These are phyloP conservation scores for Podaxis sp. DNA, from an alignment of 768 basidiomycete species.

Conservation along the genomic window DNA sequence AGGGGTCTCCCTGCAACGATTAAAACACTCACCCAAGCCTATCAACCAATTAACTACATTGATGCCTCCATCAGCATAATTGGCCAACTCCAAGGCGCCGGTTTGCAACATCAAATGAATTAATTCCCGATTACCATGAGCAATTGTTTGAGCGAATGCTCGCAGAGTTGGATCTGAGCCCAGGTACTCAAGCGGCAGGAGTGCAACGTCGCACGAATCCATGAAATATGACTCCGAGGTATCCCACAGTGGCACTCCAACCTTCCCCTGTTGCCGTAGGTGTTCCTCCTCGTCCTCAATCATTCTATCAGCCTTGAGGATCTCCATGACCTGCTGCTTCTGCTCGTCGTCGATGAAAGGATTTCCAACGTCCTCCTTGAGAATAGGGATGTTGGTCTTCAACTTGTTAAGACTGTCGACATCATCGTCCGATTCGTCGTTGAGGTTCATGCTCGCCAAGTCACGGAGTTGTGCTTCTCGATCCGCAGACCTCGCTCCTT, in stretches of 20 bases:
- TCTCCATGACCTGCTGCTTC: conserved; percentile 6
- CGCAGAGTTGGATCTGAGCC: conserved; percentile 1
- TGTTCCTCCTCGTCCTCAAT: conserved; percentile 29
- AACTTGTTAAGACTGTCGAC: background rate
- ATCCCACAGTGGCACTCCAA: conserved; percentile 3
- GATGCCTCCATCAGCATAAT: conserved; percentile 3
- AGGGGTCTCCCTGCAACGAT: background rate
- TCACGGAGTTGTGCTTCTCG: conserved; percentile 38
- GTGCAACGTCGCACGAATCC: background rate
- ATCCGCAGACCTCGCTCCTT: conserved; percentile 37
- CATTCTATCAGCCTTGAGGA: conserved; percentile 18
- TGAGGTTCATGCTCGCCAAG: conserved; percentile 23
- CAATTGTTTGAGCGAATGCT: conserved; percentile 6
- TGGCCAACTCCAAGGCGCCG: conserved; percentile 12
- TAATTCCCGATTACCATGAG: conserved; percentile 8
- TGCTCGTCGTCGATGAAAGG: conserved; percentile 10
- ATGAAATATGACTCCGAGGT: background rate
- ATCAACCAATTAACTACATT: background rate
- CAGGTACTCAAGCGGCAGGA: background rate
- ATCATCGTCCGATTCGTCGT: conserved; percentile 12
- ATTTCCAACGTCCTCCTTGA: background rate
- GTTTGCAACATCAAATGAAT: background rate
- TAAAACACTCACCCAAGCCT: background rate
- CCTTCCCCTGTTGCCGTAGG: conserved; percentile 9
- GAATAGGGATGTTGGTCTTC: background rate